Percentiles rank a stretch among this genome's conserved stretches.
Conservation (phyloP, 2,329 filamentous ascomycete species). For the Talaromyces sp. region DNA sequence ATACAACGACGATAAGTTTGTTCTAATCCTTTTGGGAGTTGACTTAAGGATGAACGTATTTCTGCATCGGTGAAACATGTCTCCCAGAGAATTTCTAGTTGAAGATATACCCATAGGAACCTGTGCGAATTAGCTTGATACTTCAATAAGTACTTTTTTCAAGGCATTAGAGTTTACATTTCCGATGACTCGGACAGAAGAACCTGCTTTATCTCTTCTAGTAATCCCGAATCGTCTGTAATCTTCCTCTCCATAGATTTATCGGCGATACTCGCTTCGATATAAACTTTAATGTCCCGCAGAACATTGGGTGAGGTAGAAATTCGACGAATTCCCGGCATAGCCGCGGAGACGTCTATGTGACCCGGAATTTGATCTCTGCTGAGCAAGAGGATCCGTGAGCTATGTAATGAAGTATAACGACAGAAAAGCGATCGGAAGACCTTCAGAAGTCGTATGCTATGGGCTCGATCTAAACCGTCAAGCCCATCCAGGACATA, state of each 20-base stretch:
- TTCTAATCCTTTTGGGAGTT: slow-evolving; percentile 16
- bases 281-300: slow-evolving; percentile 15
- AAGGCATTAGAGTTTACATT: neutral
- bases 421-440: slow-evolving; percentile 10
- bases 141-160: neutral
- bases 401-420: neutral
- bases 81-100: slow-evolving; percentile 19
- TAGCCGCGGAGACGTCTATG: slow-evolving; percentile 12
- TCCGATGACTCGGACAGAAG: slow-evolving; percentile 3
- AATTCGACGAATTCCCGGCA: slow-evolving; percentile 15
- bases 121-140: slow-evolving; percentile 5
- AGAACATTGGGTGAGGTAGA: slow-evolving; percentile 15
- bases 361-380: slow-evolving; percentile 18
- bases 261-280: slow-evolving; percentile 14
- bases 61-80: slow-evolving; percentile 15
- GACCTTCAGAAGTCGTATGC: slow-evolving; percentile 4
- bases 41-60: slow-evolving; percentile 13
- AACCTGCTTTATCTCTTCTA: neutral
- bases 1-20: slow-evolving; percentile 16
- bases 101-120: slow-evolving; percentile 18
- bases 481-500: slow-evolving; percentile 18
- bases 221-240: slow-evolving; percentile 11
- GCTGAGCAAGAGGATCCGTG: slow-evolving; percentile 15
- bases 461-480: slow-evolving; percentile 6
- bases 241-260: slow-evolving; percentile 14